Evolutionary conservation across 2,329 filamentous ascomycete genomes (phyloP), one percentile per base, ranked within the genome.

Genomic region (Aspergillus tanneri): DNA sequence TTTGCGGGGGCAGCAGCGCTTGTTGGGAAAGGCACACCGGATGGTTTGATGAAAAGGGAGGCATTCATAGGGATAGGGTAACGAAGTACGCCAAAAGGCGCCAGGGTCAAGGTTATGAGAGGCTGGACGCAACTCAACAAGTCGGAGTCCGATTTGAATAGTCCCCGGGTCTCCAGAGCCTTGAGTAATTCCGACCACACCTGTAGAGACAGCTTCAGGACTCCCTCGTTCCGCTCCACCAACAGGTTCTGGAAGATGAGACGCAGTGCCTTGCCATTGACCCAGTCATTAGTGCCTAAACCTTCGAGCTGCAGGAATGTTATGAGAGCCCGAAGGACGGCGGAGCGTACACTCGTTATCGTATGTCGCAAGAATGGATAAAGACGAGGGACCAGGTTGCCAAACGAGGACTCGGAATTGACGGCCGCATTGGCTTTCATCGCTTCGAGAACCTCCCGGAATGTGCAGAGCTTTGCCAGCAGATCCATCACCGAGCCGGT

Each of bases 401-500:
- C 89, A 67, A 99, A 99, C 1, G 92, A 96, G 46, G 92, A 86
- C 58, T 91, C 86, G 10, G 89, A 81, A 62, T 96, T 88, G 60
- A 87, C 79, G 6, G 84, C 83, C 6, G 92, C 92, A 47, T 95
- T 96, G 23, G 77, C 75, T 71, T 95, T 95, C 93, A 99, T 99
- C 11, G 92, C 88, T 52, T 92, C 84, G 24, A 99, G 74, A 6
- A 97, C 92, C 72, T 96, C 83, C 0, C 88, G 88, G 74, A 96
- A 99, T 54, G 90, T 87, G 73, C 93, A 99, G 2, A 99, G 82
- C 51, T 93, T 97, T 11, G 95, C 93, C 14, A 99, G 79, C 32
- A 99, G 81, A 68, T 99, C 95, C 95, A 99, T 99, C 46, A 99
- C 95, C 47, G 90, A 95, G 39, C 93, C 93, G 8, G 95, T 99